Base-by-base conservation (phyloP, 1,139 yeast species). In the Candida frijolesensis region DNA sequence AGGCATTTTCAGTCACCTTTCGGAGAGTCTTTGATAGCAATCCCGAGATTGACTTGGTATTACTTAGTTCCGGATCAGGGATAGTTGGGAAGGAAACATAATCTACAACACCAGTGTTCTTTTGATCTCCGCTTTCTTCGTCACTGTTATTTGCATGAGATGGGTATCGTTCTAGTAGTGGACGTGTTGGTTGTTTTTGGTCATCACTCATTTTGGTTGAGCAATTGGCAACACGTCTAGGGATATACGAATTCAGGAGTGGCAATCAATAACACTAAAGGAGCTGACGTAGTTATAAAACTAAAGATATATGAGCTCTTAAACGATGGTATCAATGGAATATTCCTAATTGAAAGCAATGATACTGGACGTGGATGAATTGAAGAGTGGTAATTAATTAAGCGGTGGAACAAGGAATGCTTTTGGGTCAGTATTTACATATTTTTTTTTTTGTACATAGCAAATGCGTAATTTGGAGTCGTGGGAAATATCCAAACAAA, bases 1-100 rank as follows among this genome's bases (percentile, higher is more conserved):
- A 65, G 9, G 80, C 81, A 57, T 76, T 76, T 51, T 68, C 70
- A 39, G 80, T 76, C 27, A 76, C 80, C 51, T 76, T 68, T 34
- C 79, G 63, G n/a, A 76, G 58, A 0, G 81, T 76, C 45, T 67
- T 70, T 39, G 78, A 62, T 54, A 76, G 61, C 37, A 76, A 63
- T 10, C 68, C 65, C 7, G 71, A 61, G 9, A 73, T 62, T 9
- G 71, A 68, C 54, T 63, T 65, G 45, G 66, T 54, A 38, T 62
- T 62, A 25, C 70, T 72, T 37, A 64, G 61, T 51, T 75, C 76
- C 1, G 80, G 80, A 57, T 76, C 80, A 4, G 80, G 78, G 10
- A 76, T 60, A 7, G 73, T 70, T 11, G 81, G 81, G 52, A 76
- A 76, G 39, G 80, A 76, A 25, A 70, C 70, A 54, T 67, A 76